Base-by-base conservation (phyloP, 257 asterid species). In the Nicotiana obtusifolia region DNA sequence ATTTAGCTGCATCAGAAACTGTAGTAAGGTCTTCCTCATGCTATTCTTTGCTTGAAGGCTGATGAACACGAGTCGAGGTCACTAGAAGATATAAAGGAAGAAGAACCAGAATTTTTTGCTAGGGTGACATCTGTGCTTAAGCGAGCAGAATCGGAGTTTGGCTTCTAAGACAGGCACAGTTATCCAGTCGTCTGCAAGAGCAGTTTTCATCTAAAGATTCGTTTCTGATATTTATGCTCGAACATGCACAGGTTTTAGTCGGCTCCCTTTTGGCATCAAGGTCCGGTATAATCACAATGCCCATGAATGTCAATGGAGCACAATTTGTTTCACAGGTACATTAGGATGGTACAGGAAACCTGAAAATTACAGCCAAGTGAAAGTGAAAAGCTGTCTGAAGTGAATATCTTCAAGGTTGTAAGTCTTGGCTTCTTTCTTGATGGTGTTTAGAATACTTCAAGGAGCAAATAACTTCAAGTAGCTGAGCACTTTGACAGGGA, bases 41-140 rank as follows among this genome's bases (percentile, higher is more conserved):
- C 60, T 73, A 30, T 60, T 54, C 20, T 81, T 80, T 76, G 61
- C 78, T 75, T 80, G 83, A 88, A 95, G 99, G 98, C 93, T 78
- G 97, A 94, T 81, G 97, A 92, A 82, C 99, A 94, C 49, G 99
- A 95, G 90, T 91, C 91, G n/a, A 88, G 75, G 80, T 89, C 98
- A 64, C 89, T 92, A 16, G 93, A 94, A 84, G 93, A 90, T 64
- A 86, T 94, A 84, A 88, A 89, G 87, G 93, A 85, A 77, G 82
- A 86, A 10, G 99, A 94, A 71, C 93, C 98, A 2, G 98, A 91
- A 57, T 91, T 87, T 81, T 95, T 89, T 35, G 82, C 81, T 4
- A 87, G 92, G 83, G 97, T 95, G 56, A 88, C 94, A 69, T 87
- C 93, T 20, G 97, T 92, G 87, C 89, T 95, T 86, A 94, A 87